Evolutionary conservation across 495 filamentous ascomycete species (phyloP).

Genomic region (Geopyxis carbonaria): DNA sequence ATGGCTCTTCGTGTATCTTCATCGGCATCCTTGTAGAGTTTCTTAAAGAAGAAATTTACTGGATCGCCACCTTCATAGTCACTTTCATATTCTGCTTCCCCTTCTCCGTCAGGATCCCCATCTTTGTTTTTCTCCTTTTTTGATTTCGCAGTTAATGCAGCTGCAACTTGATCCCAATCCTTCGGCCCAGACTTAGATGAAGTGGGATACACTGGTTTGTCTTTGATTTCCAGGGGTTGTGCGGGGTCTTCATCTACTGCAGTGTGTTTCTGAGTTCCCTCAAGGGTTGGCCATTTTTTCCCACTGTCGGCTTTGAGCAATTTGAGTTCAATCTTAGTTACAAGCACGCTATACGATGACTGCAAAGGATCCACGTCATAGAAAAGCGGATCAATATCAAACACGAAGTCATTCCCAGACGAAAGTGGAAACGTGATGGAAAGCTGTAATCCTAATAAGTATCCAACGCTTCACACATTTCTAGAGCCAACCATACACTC

Average conservation of each 20-base stretch:
- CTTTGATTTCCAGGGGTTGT: constrained; percentile 6
- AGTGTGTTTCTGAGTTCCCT: constrained; percentile 30
- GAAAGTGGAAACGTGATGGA: constrained; percentile 50
- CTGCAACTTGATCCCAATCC: constrained; percentile 75
- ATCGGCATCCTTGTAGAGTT: constrained; percentile 62
- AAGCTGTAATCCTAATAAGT: constrained; percentile 30
- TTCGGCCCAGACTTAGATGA: constrained; percentile 72
- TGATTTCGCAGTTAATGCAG: constrained; percentile 36
- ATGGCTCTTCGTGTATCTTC: constrained; percentile 75
- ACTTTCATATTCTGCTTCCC: constrained; percentile 35
- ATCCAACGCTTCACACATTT: too few species aligned
- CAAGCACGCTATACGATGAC: constrained; percentile 46
- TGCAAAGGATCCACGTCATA: constrained; percentile 42
- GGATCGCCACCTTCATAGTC: constrained; percentile 48
- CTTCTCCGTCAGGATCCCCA: constrained; percentile 26
- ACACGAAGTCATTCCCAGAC: constrained; percentile 40
- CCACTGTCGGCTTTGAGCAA: constrained; percentile 51
- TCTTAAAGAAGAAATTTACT: constrained; percentile 83
- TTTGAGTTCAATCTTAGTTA: constrained; percentile 70
- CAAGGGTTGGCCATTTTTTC: constrained; percentile 60
- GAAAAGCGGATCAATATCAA: constrained; percentile 55
- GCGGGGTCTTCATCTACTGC: constrained; percentile 2
- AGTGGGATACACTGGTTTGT: constrained; percentile 60
- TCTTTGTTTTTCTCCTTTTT: constrained; percentile 21
- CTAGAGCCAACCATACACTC: too few species aligned